A percentile compares a stretch with the other conserved stretches of the same genome.
phyloP scores from a whole-genome alignment of 768 basidiomycete genomes.

The Tulasnella sp. region DNA sequence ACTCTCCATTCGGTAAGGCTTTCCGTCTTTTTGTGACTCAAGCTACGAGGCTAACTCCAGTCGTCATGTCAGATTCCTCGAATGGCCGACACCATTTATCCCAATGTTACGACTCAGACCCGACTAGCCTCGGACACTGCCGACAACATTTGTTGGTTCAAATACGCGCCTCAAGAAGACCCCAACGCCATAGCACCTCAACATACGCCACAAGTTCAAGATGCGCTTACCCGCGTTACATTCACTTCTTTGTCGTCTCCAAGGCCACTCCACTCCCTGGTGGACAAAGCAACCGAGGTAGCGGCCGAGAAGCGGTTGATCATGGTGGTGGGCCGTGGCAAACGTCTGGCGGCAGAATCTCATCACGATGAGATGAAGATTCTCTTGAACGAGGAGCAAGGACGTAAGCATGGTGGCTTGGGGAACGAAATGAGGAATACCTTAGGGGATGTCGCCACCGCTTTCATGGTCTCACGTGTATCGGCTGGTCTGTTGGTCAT shows the following conservation, averaged over 20 bases:
- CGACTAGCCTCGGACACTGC: conserved; percentile 75
- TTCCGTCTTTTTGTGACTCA: neutral
- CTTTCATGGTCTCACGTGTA: conserved; percentile 36
- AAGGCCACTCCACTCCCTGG: conserved; percentile 55
- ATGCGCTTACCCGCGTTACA: conserved; percentile 58
- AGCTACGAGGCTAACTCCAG: conserved; percentile 13
- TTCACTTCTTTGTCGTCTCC: conserved; percentile 54
- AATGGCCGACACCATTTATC: conserved; percentile 71
- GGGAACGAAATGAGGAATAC: conserved; percentile 42
- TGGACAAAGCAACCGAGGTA: conserved; percentile 41
- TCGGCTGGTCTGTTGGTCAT: conserved; percentile 20
- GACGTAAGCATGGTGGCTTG: conserved; percentile 33
- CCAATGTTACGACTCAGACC: conserved; percentile 57
- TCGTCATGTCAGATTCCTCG: conserved; percentile 43
- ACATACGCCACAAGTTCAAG: conserved; percentile 36
- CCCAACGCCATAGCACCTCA: conserved; percentile 33
- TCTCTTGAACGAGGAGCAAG: conserved; percentile 36
- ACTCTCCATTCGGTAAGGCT: conserved; percentile 9
- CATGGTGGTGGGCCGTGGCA: conserved; percentile 68
- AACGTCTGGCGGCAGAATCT: conserved; percentile 59
- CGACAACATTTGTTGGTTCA: conserved; percentile 73
- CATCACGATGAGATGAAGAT: conserved; percentile 55
- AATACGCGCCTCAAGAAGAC: conserved; percentile 44
- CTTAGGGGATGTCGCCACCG: conserved; percentile 44
- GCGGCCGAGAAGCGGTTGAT: conserved; percentile 49